Evolutionary conservation across 306 rosid species (phyloP), one percentile per base, ranked within the genome.

Genomic region (Sechiopsis laciniata): DNA sequence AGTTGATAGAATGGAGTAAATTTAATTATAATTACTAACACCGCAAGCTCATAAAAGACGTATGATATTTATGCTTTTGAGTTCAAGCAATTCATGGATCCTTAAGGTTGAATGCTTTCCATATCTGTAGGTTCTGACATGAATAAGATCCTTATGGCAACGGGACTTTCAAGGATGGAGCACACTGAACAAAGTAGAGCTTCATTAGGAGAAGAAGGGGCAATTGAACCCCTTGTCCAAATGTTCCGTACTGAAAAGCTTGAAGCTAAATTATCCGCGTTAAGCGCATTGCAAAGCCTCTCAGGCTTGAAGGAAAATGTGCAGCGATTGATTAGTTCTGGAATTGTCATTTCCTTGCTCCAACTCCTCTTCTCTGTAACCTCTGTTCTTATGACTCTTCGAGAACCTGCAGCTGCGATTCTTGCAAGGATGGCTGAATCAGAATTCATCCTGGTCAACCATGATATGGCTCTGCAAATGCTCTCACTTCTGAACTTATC

Each of bases 361-460:
- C 96, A 90, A 76, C 96, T 92, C 57, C 98, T 92, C 51, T 92
- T 92, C 79, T 92, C 96, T 2, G 98, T 92, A 2, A 92, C 98
- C 5, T 92, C 98, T 20, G 95, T 87, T 24, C 98, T 92, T 51
- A 90, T 90, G 96, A 87, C 90, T 46, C 89, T 92, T 58, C 82
- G 98, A 8, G 98, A 92, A 79, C 96, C 98, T 15, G 95, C 91
- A 55, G 87, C 98, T 0, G 93, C 87, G 10, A 90, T 92, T 87
- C 91, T 92, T 19, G 96, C 96, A n/a, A 83, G 84, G 80, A 84
- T 92, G 24, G 91, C 96, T 57, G 77, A 87, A 69, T 88, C 96
- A 2, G 98, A 92, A 74, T 77, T 92, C 8, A 35, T 84, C 48
- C 91, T 90, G 63, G 79, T 84, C 11, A 84, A 87, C 73, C 83